phyloP scores from a whole-genome alignment of 306 rosid genomes.

The Dryas drummondii region DNA sequence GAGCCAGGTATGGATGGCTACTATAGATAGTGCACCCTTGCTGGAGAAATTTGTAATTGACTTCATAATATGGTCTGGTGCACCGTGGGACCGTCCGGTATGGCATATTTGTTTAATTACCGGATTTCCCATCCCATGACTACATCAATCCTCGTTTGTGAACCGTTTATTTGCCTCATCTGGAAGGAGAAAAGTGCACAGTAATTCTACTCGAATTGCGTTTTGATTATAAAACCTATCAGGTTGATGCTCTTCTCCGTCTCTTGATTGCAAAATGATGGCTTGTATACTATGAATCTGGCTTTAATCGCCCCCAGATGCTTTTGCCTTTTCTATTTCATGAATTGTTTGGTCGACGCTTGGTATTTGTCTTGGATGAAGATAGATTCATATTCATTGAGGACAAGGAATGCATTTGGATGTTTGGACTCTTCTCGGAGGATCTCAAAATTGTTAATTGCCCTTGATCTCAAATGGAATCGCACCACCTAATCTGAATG shows the following conservation, averaged over 20 bases:
- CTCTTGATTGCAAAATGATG: neutral
- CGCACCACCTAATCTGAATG: too few species aligned
- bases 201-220: constrained; percentile 30
- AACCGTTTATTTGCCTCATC: constrained; percentile 15
- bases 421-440: too few species aligned
- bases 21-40: constrained; percentile 35
- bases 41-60: constrained; percentile 43
- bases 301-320: neutral
- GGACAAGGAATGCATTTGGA: too few species aligned
- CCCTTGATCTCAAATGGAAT: too few species aligned
- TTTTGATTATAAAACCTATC: constrained; percentile 29
- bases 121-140: constrained; percentile 25
- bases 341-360: neutral
- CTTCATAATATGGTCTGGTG: constrained; percentile 37
- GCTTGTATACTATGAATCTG: constrained; percentile 2
- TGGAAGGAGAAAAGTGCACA: constrained; percentile 36
- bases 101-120: constrained; percentile 2
- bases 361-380: neutral
- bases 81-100: constrained; percentile 25
- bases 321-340: neutral
- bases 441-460: too few species aligned
- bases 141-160: constrained; percentile 17
- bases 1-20: constrained; percentile 41
- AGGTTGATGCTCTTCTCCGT: constrained; percentile 30
- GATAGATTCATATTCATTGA: too few species aligned